Base-by-base conservation (phyloP, 2,329 filamentous ascomycete species). In the Cladophialophora bantiana region DNA sequence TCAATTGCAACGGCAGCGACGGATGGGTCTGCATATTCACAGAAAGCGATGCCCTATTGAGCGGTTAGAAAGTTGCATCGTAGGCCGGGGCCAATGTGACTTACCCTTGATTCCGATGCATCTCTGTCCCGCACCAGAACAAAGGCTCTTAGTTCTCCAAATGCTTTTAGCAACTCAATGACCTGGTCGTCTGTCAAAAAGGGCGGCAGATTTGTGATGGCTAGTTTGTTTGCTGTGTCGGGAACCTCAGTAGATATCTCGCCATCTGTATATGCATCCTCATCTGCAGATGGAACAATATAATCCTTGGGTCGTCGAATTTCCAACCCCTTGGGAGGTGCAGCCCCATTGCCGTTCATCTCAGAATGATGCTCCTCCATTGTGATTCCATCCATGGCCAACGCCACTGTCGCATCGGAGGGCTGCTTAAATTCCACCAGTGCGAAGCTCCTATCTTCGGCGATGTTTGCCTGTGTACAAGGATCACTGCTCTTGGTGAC, bases 231-330 rank as follows among this genome's bases (percentile, higher is more conserved):
- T 18, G 93, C 90, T 2, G 93, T 96, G 77, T 99, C 95, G 9
- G 93, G 88, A 15, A 99, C 95, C 20, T 92, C 82, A 69, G 86
- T 90, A 1, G 93, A 91, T 42, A 97, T 85, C 42, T 90, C 89
- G 52, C 69, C 69, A 6, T 64, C 64, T 74, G 94, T 88, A 73
- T 90, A 90, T 48, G 89, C 85, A 53, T 87, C 85, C 32, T 93
- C 90, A 56, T 94, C 91, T 1, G 87, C 86, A 13, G 91, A 89
- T 9, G 94, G 94, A 61, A 96, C 93, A 73, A 98, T 97, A 79
- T 98, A 99, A 78, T 99, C 95, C 81, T 96, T 97, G 50, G 96
- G 96, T 54, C 95, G 88, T 70, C 89, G 89, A 73, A 98, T 93
- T 40, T 88, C 85, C 45, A 98, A 83, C 26, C 81, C 83, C 71